phyloP scores from a whole-genome alignment of 352 stramenopile genomes.

The Phytophthora chlamydospora region DNA sequence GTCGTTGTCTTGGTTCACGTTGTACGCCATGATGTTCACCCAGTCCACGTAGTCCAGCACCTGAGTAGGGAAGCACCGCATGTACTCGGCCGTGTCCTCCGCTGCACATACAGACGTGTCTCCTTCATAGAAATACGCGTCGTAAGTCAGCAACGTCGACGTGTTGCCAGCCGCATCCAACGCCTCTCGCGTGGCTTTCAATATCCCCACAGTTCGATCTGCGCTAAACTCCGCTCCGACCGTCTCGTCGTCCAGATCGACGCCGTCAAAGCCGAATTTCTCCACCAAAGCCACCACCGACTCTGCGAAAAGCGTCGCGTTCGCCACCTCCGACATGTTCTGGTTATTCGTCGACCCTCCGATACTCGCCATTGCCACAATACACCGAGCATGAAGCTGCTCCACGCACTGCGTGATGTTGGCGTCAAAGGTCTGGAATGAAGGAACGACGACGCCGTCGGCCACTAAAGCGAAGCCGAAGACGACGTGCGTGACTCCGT shows the following conservation, averaged over 20 bases:
- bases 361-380: constrained; percentile 63
- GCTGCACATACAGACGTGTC: constrained; percentile 63
- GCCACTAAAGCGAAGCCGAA: constrained; percentile 79
- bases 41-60: constrained; percentile 69
- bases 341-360: constrained; percentile 79
- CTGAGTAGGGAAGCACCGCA: constrained; percentile 62
- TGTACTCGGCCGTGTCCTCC: constrained; percentile 43
- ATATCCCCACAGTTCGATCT: constrained; percentile 46
- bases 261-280: constrained; percentile 73
- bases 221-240: constrained; percentile 64
- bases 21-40: constrained; percentile 89
- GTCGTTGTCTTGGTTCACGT: constrained; percentile 54
- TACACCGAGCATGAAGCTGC: constrained; percentile 63
- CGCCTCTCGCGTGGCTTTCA: constrained; percentile 54
- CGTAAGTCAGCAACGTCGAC: constrained; percentile 67
- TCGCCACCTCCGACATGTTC: constrained; percentile 52
- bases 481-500: constrained; percentile 76
- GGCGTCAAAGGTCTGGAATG: constrained; percentile 66
- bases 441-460: constrained; percentile 49
- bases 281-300: constrained; percentile 54
- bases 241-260: constrained; percentile 82
- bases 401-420: constrained; percentile 65
- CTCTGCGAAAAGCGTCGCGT: constrained; percentile 52
- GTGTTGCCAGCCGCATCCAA: constrained; percentile 38
- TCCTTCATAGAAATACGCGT: constrained; percentile 73